Base-by-base conservation (phyloP, 1,284 basidiomycete genomes). In the Macrocystidia cucumis region DNA sequence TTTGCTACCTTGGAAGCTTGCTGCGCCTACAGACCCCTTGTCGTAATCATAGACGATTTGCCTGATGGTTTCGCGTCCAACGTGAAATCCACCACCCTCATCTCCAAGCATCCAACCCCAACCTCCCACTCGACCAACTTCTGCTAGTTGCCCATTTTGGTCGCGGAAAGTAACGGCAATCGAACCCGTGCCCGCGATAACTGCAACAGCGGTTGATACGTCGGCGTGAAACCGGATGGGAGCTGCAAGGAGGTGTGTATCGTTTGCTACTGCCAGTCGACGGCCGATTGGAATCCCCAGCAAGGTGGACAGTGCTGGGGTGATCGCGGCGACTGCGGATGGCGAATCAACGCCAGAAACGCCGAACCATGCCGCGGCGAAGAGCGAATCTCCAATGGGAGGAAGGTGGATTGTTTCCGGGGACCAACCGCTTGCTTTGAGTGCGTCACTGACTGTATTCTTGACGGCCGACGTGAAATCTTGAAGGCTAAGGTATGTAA, bases 81-180 rank as follows among this genome's bases (percentile, higher is more conserved):
- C 75, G 46, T 79, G 71, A 48, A 72, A 87, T 5, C 84, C 83
- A 16, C 82, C 77, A 5, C 85, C 85, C 52, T 87, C 84, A 50
- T 89, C 84, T 5, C 85, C 84, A 4, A 88, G 62, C 19, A 88
- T 77, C 82, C 83, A 87, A 1, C 85, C 85, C 81, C 81, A 88
- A 1, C 85, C 85, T 2, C 85, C 85, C 21, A 74, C 67, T 11
- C 85, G 69, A 1, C 74, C 81, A 22, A 85, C 65, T 49, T 83
- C 74, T 37, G 69, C 51, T 11, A 81, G 60, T 13, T 50, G 48
- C 1, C 60, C 49, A 2, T 44, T 47, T 0, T 45, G 54, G 30
- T 70, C 61, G 29, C 60, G 59, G 55, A 85, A 87, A 38, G 74
- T 72, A 19, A 78, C 76, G 20, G 75, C 67, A 44, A 74, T 81